Conservation (phyloP, 1,284 basidiomycete species). For the Trametes pubescens region DNA sequence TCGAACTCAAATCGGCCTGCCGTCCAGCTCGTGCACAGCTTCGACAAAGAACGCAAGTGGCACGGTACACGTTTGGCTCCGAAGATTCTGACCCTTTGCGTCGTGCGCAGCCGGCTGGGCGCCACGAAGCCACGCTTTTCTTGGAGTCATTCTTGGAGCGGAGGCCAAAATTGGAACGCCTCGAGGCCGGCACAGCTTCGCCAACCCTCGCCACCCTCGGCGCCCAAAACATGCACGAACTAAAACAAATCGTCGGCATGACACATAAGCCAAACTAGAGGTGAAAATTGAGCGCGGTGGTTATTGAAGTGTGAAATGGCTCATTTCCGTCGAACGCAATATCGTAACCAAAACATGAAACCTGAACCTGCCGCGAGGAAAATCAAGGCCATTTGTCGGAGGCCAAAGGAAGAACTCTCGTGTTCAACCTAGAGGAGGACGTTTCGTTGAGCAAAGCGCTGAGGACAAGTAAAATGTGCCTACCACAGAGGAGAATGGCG, state of each 20-base stretch:
- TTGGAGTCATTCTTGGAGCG: constrained; percentile 8
- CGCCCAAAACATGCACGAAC: background rate
- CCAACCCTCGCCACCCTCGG: background rate
- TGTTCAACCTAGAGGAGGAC: constrained; percentile 32
- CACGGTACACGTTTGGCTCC: background rate
- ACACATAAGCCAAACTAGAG: background rate
- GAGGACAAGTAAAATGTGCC: background rate
- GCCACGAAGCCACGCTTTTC: constrained; percentile 17
- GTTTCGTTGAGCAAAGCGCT: background rate
- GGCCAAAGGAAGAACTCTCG: constrained; percentile 32
- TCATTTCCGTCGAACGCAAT: constrained; percentile 3
- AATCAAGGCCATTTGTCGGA: background rate
- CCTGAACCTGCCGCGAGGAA: background rate
- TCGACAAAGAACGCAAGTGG: background rate
- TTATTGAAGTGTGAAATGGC: background rate
- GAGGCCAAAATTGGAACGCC: constrained; percentile 13
- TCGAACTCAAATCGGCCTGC: background rate
- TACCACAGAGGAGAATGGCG: constrained; percentile 39
- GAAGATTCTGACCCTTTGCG: background rate
- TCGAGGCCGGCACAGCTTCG: constrained; percentile 16
- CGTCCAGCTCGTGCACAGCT: background rate
- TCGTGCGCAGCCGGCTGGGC: constrained; percentile 17
- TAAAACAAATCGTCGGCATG: background rate
- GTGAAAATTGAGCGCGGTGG: background rate
- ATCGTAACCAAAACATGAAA: background rate